Evolutionary conservation across 495 filamentous ascomycete species (phyloP), one percentile per base, ranked within the genome.

Genomic region (Penicillium lividum): DNA sequence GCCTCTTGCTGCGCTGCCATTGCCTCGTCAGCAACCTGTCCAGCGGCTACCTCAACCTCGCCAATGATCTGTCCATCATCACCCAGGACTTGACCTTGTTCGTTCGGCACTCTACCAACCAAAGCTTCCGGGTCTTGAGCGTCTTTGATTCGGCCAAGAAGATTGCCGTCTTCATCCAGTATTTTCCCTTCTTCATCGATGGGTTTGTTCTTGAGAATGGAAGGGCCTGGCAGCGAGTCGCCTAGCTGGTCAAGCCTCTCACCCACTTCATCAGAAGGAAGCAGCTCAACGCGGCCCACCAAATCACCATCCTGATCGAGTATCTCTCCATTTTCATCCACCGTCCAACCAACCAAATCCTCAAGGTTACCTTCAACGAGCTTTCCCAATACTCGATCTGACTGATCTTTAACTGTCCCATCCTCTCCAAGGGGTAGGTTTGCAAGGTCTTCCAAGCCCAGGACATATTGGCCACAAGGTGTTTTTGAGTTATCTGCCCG

Each of bases 271-370:
- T 36, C 33, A 36, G 33, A 36, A 36, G 33, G 8, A 36, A 36
- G 33, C 7, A 36, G 46, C 48, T 70, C 57, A 28, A 62, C 62
- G 13, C 56, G 52, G 9, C 68, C 69, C 25, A 68, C 60, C 13
- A 67, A 44, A 45, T 71, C 63, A 5, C 66, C 72, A 27, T 66
- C 68, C 1, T 69, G 65, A 53, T 73, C 68, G 9, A 70, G 56
- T 47, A 75, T 67, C 30, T 77, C 68, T 1, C 73, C 71, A 50
- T 73, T 68, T 27, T 76, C 70, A 36, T 67, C 67, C 44, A 80
- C 66, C 11, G 61, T 71, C 63, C 67, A 49, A 16, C 72, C 68
- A 7, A 65, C 46, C 8, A 75, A 43, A 7, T 67, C 68, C 0
- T 62, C 60, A 5, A 55, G 52, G 36, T 66, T 50, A 53, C 67